Base-by-base conservation (phyloP, 225 moss, liverwort and hornwort genomes). In the Pseudoscleropodium purum region DNA sequence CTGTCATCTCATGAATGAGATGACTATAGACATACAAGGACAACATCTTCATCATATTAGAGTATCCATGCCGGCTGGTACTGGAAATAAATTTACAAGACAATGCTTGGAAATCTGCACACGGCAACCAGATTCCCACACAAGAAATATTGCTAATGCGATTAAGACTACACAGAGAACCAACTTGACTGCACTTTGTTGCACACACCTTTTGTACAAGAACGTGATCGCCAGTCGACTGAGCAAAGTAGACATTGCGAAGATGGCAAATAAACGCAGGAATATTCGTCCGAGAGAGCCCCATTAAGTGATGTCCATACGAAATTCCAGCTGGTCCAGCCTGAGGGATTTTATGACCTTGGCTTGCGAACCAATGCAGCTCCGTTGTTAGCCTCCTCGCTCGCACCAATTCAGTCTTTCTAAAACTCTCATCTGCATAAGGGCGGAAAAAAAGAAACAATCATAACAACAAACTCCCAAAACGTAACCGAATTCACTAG, bases 351-450 rank as follows among this genome's bases (percentile, higher is more conserved):
- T 89, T 90, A 87, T 93, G 79, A 60, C 96, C 98, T 92, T 96
- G 89, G 86, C 94, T 94, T 81, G 90, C 89, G 43, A 97, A 97
- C 98, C 98, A 98, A 76, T 91, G 85, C 49, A 98, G 88, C 89
- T 98, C 98, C 89, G 90, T 92, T 57, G 89, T 64, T 69, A 97
- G 78, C 64, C 93, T 84, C 75, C 87, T 92, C 83, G 94, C 92
- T 91, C 95, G 91, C 87, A 95, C 92, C n/a, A 96, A 90, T 80
- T 92, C 94, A 43, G 91, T 90, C 41, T 94, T 93, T 81, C 91
- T 94, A 85, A 96, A 95, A 63, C 91, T 79, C 68, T 92, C 95
- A 90, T 93, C 98, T 98, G 92, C 88, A 87, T 78, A 82, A 72
- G 14, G 41, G 19, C 45, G 14, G 29, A 23, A 56, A 59, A 72